Evolutionary conservation across 2,329 filamentous ascomycete genomes (phyloP).

Genomic region (Colletotrichum chlorophyti): DNA sequence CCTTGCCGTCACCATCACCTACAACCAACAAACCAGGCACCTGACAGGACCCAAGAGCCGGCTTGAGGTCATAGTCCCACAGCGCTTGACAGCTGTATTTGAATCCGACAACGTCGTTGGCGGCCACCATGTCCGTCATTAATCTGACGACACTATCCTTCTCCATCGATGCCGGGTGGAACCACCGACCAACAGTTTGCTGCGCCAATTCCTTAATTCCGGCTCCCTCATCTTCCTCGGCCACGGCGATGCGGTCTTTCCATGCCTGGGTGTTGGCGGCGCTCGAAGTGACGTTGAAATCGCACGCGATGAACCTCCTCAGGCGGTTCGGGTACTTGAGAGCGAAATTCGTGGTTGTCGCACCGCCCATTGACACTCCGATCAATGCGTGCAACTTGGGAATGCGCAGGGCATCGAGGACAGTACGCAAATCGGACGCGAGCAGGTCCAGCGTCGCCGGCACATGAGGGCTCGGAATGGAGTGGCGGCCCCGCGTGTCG

Average conservation of each 20-base stretch:
- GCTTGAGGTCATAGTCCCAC: slow-evolving; percentile 73
- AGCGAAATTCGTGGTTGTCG: slow-evolving; percentile 76
- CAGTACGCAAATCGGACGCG: slow-evolving; percentile 68
- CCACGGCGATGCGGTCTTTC: slow-evolving; percentile 76
- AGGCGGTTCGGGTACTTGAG: slow-evolving; percentile 69
- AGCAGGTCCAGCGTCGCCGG: slow-evolving; percentile 70
- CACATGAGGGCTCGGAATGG: slow-evolving; percentile 51
- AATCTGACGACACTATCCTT: slow-evolving; percentile 56
- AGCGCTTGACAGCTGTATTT: slow-evolving; percentile 71
- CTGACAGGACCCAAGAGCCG: slow-evolving; percentile 57
- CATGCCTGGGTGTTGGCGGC: slow-evolving; percentile 79
- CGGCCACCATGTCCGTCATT: slow-evolving; percentile 73
- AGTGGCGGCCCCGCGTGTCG: slow-evolving; percentile 73
- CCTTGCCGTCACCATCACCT: slow-evolving; percentile 74
- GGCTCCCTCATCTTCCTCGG: slow-evolving; percentile 61
- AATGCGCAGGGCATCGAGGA: slow-evolving; percentile 75
- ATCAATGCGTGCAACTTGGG: slow-evolving; percentile 70
- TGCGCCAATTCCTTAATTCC: slow-evolving; percentile 72
- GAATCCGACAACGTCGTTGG: slow-evolving; percentile 75
- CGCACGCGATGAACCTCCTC: slow-evolving; percentile 72
- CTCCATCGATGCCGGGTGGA: slow-evolving; percentile 63
- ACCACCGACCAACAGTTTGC: slow-evolving; percentile 79
- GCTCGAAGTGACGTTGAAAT: slow-evolving; percentile 78
- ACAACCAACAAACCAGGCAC: slow-evolving; percentile 74
- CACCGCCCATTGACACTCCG: slow-evolving; percentile 83